These are phyloP conservation scores for Globisporangium cederbergense DNA, from an alignment of 352 stramenopile species.

Conservation along the genomic window DNA sequence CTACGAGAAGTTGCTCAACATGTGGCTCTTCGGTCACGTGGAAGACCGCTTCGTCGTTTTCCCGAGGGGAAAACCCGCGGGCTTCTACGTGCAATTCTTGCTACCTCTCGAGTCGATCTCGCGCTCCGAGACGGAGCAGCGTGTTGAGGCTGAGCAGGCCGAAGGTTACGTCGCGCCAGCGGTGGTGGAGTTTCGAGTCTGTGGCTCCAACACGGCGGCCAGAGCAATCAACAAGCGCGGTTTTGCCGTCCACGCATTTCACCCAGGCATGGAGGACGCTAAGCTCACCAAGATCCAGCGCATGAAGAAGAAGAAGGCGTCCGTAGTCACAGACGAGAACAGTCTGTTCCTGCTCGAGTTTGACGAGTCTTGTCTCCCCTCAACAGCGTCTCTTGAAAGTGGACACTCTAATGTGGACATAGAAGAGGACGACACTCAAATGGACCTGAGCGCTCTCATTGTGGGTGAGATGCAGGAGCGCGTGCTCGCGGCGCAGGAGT, in stretches of 20 bases:
- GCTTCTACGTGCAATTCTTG: conserved; percentile 65
- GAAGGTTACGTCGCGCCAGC: not conserved
- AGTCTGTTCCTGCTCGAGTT: conserved; percentile 45
- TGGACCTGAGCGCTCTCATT: conserved; percentile 30
- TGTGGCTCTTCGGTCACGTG: conserved; percentile 39
- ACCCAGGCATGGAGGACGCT: conserved; percentile 36
- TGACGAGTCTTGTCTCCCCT: conserved; percentile 23
- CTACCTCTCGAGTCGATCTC: conserved; percentile 21
- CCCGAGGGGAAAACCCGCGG: conserved; percentile 40
- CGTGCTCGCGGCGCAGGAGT: conserved; percentile 58
- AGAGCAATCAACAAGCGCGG: conserved; percentile 24
- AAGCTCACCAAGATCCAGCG: conserved; percentile 38
- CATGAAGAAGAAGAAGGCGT: conserved; percentile 34
- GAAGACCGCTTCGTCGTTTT: conserved; percentile 43
- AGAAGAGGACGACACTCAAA: too few relatives aligned
- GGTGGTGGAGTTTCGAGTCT: conserved; percentile 49
- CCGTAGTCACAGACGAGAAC: conserved; percentile 36
- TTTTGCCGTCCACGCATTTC: conserved; percentile 55
- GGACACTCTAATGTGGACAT: not conserved
- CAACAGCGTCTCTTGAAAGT: not conserved
- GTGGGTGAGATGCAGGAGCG: conserved; percentile 42
- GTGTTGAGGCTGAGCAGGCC: conserved; percentile 11
- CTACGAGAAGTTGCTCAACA: conserved; percentile 24
- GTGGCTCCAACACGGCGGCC: conserved; percentile 31
- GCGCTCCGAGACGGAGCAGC: conserved; percentile 13